Evolutionary conservation across 371 early-diverging fungal species (phyloP).

Genomic region (Syncephalastrum sp.): DNA sequence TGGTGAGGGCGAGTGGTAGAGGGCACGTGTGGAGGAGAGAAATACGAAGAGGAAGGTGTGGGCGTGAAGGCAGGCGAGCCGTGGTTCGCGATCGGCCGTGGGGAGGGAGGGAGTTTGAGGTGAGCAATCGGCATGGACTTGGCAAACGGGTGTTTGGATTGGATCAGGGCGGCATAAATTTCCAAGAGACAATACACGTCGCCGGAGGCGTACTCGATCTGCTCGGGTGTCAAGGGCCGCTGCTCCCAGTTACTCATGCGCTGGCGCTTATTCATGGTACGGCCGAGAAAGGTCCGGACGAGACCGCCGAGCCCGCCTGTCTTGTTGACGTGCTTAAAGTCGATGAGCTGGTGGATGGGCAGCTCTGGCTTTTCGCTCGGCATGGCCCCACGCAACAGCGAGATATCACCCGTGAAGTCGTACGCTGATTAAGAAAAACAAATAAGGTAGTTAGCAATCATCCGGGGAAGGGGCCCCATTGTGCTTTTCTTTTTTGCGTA

Average conservation of each 20-base stretch:
- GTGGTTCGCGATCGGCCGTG: no score
- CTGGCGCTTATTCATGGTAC: constrained; percentile 43
- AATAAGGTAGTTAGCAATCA: neutral
- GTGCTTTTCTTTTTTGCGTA: constrained; percentile 12
- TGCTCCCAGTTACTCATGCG: constrained; percentile 52
- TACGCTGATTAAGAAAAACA: constrained; percentile 21
- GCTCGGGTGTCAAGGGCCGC: constrained; percentile 39
- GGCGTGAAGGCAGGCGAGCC: no score
- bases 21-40: no score
- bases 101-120: no score
- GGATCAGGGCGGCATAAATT: constrained; percentile 20
- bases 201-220: constrained; percentile 38
- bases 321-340: constrained; percentile 23
- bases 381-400: constrained; percentile 25
- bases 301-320: constrained; percentile 40
- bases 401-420: constrained; percentile 45
- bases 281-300: constrained; percentile 24
- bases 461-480: neutral
- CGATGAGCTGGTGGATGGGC: constrained; percentile 22
- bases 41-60: no score
- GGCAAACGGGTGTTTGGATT: constrained; percentile 32
- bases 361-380: constrained; percentile 28
- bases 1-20: no score
- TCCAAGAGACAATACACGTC: constrained; percentile 39
- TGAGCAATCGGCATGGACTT: no score